These are phyloP conservation scores for Breynia disticha DNA, from an alignment of 441 rosid genomes.

Conservation along the genomic window DNA sequence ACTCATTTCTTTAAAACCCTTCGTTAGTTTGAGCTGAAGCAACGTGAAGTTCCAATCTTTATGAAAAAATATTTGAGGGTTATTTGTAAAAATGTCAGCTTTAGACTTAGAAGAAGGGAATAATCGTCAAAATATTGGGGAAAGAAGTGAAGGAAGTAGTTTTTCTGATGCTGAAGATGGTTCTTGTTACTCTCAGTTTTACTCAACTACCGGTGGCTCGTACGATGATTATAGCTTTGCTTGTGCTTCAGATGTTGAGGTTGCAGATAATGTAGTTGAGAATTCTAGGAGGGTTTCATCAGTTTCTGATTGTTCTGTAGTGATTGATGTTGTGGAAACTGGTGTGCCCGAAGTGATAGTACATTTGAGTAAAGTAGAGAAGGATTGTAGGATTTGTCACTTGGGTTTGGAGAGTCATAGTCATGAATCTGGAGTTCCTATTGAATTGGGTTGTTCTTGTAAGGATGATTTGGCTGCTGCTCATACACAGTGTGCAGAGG, in stretches of 20 bases:
- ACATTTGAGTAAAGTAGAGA: constrained; percentile 42
- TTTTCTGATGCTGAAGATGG: constrained; percentile 84
- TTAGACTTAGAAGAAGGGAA: constrained; percentile 60
- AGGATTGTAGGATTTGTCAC: constrained; percentile 89
- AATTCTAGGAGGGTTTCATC: constrained; percentile 55
- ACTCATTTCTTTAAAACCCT: constrained; percentile 20
- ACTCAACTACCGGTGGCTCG: constrained; percentile 70
- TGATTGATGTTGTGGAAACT: constrained; percentile 34
- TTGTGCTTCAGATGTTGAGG: constrained; percentile 35
- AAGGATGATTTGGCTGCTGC: constrained; percentile 88
- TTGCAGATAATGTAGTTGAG: constrained; percentile 15
- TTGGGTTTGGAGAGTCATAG: constrained; percentile 70
- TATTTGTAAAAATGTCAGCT: constrained; percentile 22
- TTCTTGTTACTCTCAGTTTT: constrained; percentile 75
- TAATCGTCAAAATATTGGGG: constrained; percentile 19
- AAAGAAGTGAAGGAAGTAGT: constrained; percentile 34
- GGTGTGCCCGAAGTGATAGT: constrained; percentile 35
- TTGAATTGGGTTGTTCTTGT: constrained; percentile 87
- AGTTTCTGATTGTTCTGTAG: constrained; percentile 44
- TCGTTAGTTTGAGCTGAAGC: not conserved
- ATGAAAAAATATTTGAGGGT: not conserved
- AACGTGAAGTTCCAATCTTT: constrained; percentile 9
- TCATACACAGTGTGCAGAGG: constrained; percentile 85
- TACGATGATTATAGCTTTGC: constrained; percentile 45
- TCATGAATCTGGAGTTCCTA: constrained; percentile 56